Base-by-base conservation (phyloP, 306 rosid genomes). In the Vigna mungo region DNA sequence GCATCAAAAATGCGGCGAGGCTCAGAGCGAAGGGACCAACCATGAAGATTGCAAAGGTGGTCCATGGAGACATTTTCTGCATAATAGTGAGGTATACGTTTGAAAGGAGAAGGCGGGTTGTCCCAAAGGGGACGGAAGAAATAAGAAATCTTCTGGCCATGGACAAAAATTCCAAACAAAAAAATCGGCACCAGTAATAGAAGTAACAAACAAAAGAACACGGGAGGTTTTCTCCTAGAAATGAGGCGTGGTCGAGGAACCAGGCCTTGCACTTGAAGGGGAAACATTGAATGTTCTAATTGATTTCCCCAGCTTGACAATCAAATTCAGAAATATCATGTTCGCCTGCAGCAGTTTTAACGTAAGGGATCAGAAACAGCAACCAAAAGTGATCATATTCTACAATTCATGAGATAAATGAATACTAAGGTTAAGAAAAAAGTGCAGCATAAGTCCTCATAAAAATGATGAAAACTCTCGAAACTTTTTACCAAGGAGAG, bases 41-140 rank as follows among this genome's bases (percentile, higher is more conserved):
- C 97, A 60, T 95, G 97, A 53, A 95, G 96, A 23, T 7, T 84
- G 84, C 97, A 95, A 27, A 95, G 97, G 64, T 89, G 93, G 64
- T 84, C 89, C 90, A 86, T 78, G 1, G 96, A 88, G 53, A 92
- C 89, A 84, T 95, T 92, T 79, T 95, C 97, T 27, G 97, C 99
- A 73, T 95, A 92, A 71, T 86, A 95, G 86, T 95, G 97, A 11
- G 97, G 91, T 34, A 95, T 75, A 17, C 25, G 81, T 6, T 18
- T 72, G 83, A 95, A 92, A 59, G 97, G 89, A 53, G 51, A 12
- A 2, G 97, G 96, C 2, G 97, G 92, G 12, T 48, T 80, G 84
- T 92, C 99, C 99, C 99, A 95, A 55, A 95, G 89, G 2, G 99
- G 99, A 18, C 97, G 89, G 76, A 92, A 86, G 84, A 95, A 90